Percentiles rank a stretch among this genome's conserved stretches.
Evolutionary conservation across 257 asterid species (phyloP).

Genomic region (Leptodermis oblonga): DNA sequence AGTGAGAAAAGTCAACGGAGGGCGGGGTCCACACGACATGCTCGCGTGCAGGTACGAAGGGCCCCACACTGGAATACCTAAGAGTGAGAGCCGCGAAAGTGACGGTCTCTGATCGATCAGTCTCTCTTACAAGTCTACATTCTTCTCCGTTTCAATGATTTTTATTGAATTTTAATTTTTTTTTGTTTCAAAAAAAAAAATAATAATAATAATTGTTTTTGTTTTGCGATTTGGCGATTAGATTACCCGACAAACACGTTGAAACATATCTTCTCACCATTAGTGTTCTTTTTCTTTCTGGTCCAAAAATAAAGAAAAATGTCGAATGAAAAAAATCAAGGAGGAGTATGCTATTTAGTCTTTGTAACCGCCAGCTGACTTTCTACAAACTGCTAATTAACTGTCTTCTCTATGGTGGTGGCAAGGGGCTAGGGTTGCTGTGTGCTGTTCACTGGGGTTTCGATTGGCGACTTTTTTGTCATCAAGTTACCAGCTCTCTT

Average conservation of each 20-base stretch:
- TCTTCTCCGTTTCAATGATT: constrained; percentile 28
- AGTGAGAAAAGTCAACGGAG: constrained; percentile 31
- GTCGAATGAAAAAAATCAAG: neutral
- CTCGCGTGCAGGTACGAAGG: constrained; percentile 42
- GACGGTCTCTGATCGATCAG: constrained; percentile 33
- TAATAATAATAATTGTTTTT: neutral
- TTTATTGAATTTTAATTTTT: neutral
- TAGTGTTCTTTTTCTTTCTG: neutral
- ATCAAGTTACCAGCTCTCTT: too few relatives aligned
- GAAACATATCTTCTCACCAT: neutral
- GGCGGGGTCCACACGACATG: constrained; percentile 48
- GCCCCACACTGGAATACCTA: constrained; percentile 30
- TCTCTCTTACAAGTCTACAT: too few relatives aligned
- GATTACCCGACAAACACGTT: constrained; percentile 13
- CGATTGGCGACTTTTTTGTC: too few relatives aligned
- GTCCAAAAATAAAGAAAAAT: neutral
- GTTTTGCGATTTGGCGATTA: neutral
- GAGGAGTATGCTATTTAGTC: neutral
- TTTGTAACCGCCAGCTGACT: neutral
- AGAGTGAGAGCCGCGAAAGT: constrained; percentile 71
- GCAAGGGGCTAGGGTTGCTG: too few relatives aligned
- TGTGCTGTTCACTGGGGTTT: too few relatives aligned
- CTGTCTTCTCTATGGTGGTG: neutral
- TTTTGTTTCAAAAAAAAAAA: neutral
- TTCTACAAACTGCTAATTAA: neutral